These are phyloP conservation scores for Conticribra guillardii DNA, from an alignment of 108 stramenopile genomes.

Conservation along the genomic window DNA sequence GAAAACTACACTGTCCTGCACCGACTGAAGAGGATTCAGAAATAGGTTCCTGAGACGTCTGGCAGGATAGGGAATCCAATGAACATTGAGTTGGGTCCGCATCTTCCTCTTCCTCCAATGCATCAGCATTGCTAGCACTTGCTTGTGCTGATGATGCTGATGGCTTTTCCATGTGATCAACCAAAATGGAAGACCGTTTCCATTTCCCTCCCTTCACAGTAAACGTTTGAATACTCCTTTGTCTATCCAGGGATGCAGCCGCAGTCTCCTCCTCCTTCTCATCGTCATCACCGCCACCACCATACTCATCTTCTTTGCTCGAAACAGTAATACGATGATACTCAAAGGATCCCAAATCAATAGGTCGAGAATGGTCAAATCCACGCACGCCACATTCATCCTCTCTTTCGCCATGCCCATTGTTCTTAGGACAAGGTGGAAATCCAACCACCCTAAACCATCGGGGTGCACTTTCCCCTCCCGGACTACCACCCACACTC, in stretches of 20 bases:
- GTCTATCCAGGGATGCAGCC: constrained; percentile 23
- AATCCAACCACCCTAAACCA: constrained; percentile 63
- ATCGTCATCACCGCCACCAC: constrained; percentile 11
- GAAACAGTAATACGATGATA: constrained; percentile 50
- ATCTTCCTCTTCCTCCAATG: not conserved
- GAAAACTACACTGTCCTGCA: constrained; percentile 40
- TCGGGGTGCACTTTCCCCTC: constrained; percentile 65
- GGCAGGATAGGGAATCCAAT: not conserved
- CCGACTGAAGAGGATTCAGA: constrained; percentile 5
- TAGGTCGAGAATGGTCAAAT: constrained; percentile 61
- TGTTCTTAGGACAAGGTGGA: constrained; percentile 54
- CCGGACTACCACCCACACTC: constrained; percentile 10
- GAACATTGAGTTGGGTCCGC: not conserved
- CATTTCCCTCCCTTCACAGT: constrained; percentile 32
- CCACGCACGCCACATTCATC: constrained; percentile 47
- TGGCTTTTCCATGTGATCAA: not conserved
- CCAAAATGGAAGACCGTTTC: not conserved
- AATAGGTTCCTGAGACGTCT: constrained; percentile 13
- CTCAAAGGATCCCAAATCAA: constrained; percentile 56
- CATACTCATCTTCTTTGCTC: constrained; percentile 28
- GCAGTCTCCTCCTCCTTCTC: constrained; percentile 3
- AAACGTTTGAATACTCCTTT: constrained; percentile 45
- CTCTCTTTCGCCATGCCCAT: constrained; percentile 18
- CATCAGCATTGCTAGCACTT: not conserved
- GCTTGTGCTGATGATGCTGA: constrained; percentile 38